Conservation (phyloP, 2,329 filamentous ascomycete species). For the Basipetospora chlamydospora region DNA sequence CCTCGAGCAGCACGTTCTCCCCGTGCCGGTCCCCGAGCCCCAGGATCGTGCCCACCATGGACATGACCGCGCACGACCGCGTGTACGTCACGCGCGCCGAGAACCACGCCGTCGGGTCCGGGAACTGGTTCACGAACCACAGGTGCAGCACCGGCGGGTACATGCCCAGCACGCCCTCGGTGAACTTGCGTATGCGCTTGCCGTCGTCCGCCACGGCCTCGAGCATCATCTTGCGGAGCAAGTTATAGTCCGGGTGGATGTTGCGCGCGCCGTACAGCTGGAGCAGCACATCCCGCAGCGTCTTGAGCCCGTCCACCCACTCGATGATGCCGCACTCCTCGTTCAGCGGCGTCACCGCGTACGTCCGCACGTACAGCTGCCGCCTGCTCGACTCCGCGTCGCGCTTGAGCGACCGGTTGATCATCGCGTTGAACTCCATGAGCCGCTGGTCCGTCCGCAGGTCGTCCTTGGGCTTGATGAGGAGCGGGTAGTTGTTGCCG, state of each 20-base stretch:
- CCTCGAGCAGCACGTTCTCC: conserved; percentile 91
- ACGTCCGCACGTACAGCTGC: conserved; percentile 90
- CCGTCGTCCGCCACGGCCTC: conserved; percentile 38
- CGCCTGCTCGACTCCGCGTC: conserved; percentile 83
- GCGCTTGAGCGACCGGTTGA: conserved; percentile 84
- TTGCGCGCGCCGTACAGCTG: conserved; percentile 63
- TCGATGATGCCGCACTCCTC: conserved; percentile 97
- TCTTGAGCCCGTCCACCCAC: conserved; percentile 94
- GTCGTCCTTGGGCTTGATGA: conserved; percentile 98
- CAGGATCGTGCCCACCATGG: conserved; percentile 94
- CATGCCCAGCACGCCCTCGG: conserved; percentile 42
- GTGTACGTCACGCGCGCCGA: conserved; percentile 78
- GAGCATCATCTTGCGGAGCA: conserved; percentile 50
- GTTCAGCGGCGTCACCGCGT: conserved; percentile 89
- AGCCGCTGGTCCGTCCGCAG: conserved; percentile 92
- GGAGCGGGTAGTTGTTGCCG: conserved; percentile 71
- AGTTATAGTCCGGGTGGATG: conserved; percentile 53
- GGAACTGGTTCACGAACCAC: conserved; percentile 94
- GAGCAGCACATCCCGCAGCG: conserved; percentile 79
- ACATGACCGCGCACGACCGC: conserved; percentile 93
- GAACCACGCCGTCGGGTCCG: conserved; percentile 87
- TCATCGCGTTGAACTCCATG: conserved; percentile 99
- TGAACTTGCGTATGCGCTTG: conserved; percentile 56
- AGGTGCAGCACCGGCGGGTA: conserved; percentile 78
- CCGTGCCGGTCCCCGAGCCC: conserved; percentile 90